A percentile compares a stretch with the other conserved stretches of the same genome.
Conservation (phyloP, 1,284 basidiomycete species). For the Limonomyces culmigenus region DNA sequence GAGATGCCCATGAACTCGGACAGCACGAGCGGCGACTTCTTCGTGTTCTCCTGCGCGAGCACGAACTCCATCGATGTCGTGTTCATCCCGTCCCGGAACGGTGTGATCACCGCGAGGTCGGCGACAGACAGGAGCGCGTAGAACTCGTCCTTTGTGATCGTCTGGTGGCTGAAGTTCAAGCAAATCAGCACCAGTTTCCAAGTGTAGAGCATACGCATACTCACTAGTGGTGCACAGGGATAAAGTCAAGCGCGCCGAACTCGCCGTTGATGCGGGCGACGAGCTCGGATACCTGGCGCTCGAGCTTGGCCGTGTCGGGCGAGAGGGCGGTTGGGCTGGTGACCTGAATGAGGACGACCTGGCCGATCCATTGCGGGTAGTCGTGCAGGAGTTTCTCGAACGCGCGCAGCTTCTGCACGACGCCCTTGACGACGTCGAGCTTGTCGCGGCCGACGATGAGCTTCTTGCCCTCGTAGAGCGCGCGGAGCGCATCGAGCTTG, state of each 20-base stretch:
- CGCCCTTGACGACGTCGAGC: constrained; percentile 94
- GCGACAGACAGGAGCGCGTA: constrained; percentile 93
- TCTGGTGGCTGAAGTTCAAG: constrained; percentile 89
- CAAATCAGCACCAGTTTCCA: no score
- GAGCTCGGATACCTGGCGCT: constrained; percentile 85
- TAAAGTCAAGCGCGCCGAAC: constrained; percentile 90
- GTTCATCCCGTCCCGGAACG: constrained; percentile 96
- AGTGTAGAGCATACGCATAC: no score
- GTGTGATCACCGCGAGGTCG: constrained; percentile 91
- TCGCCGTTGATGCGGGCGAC: constrained; percentile 96
- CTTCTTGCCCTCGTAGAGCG: constrained; percentile 92
- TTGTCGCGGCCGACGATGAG: constrained; percentile 99
- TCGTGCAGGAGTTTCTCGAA: constrained; percentile 90
- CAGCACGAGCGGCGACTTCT: constrained; percentile 76
- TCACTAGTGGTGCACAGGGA: constrained; percentile 97
- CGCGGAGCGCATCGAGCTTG: constrained; percentile 73
- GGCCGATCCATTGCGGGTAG: constrained; percentile 93
- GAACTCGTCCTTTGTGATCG: constrained; percentile 95
- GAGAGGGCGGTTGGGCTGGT: constrained; percentile 82
- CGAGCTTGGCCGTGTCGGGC: constrained; percentile 79
- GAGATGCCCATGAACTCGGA: constrained; percentile 98
- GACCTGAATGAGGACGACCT: constrained; percentile 76
- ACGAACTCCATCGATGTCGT: constrained; percentile 98
- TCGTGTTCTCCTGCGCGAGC: constrained; percentile 75
- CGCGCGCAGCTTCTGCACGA: constrained; percentile 90